Evolutionary conservation across 306 rosid species (phyloP).

Genomic region (Cucurbita maxima): DNA sequence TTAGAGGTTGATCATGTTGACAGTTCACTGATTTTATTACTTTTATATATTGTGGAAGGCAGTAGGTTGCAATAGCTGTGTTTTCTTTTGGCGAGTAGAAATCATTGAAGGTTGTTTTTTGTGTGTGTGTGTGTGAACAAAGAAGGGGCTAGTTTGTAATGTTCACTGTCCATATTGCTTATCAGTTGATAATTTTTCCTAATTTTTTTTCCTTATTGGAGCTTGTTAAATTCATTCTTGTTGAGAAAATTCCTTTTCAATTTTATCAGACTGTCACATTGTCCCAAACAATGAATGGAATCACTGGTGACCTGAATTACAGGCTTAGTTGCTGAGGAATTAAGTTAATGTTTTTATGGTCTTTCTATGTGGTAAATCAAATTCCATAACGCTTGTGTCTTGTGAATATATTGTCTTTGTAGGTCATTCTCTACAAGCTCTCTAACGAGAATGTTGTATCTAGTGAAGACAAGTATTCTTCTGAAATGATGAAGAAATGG

Average conservation of each 20-base stretch:
- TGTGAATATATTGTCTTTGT: slow-evolving; percentile 12
- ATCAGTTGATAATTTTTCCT: not conserved
- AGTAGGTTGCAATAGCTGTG: not conserved
- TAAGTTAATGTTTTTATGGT: not conserved
- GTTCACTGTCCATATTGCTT: not conserved
- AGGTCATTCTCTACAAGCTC: slow-evolving; percentile 85
- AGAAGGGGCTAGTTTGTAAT: not conserved
- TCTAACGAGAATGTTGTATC: slow-evolving; percentile 33
- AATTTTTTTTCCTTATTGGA: not conserved
- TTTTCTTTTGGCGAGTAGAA: not conserved
- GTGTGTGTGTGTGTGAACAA: not conserved
- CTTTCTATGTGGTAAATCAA: not conserved
- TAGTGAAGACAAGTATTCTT: slow-evolving; percentile 17
- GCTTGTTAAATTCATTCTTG: not conserved
- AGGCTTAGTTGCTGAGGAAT: not conserved
- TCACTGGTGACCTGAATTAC: not conserved
- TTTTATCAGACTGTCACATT: too few relatives aligned
- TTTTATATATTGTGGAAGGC: not conserved
- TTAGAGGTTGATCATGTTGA: not conserved
- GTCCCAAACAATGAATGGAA: not conserved
- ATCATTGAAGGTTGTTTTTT: too few relatives aligned
- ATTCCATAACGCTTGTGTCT: not conserved
- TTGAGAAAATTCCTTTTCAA: not conserved
- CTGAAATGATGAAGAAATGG: slow-evolving; percentile 47
- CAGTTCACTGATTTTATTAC: not conserved